Conservation (phyloP, 345 rosid species). For the Lepidium sativum region DNA sequence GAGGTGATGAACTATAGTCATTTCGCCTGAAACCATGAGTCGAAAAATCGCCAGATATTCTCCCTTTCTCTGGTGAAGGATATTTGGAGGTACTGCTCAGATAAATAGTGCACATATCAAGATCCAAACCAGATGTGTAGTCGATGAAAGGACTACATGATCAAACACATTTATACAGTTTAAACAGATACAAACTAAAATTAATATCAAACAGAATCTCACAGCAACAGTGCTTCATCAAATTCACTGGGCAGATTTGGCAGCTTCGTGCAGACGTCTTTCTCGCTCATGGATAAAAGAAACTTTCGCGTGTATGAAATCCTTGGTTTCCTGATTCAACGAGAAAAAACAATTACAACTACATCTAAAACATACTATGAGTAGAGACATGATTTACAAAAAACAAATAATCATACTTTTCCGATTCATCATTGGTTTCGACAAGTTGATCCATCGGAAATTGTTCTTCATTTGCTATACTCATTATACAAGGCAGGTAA, state of each 20-base stretch:
- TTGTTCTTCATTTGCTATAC: slow-evolving; percentile 43
- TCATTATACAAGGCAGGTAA: slow-evolving; percentile 42
- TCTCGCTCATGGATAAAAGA: slow-evolving; percentile 59
- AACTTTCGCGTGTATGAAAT: slow-evolving; percentile 58
- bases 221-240: slow-evolving; percentile 54
- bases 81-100: slow-evolving; percentile 58
- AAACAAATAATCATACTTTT: slow-evolving; percentile 29
- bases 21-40: slow-evolving; percentile 52
- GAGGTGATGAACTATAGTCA: slow-evolving; percentile 89
- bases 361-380: neutral
- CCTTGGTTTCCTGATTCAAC: slow-evolving; percentile 48
- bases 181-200: neutral
- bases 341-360: neutral
- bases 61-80: slow-evolving; percentile 49
- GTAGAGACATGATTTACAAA: neutral
- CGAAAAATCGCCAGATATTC: slow-evolving; percentile 46
- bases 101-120: neutral
- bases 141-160: neutral
- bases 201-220: slow-evolving; percentile 1
- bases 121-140: slow-evolving; percentile 7
- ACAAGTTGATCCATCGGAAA: slow-evolving; percentile 31
- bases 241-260: slow-evolving; percentile 64
- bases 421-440: slow-evolving; percentile 27
- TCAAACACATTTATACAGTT: neutral
- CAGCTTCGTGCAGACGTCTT: slow-evolving; percentile 65